Base-by-base conservation (phyloP, 163 green algal genomes). In the Scenedesmus sp. region DNA sequence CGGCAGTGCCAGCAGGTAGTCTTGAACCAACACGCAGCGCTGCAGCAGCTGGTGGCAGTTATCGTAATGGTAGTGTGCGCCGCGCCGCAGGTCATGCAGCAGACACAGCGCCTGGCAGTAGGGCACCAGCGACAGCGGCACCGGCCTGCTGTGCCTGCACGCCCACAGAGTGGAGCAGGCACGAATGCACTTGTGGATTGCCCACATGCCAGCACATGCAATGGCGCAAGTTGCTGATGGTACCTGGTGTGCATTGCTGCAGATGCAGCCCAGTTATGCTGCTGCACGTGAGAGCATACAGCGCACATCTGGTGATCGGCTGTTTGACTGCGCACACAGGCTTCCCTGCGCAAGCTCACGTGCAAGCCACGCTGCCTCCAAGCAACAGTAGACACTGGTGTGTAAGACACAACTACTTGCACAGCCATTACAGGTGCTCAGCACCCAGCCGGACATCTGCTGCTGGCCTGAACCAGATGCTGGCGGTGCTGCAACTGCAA, bases 21-120 rank as follows among this genome's bases (percentile, higher is more conserved):
- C 82, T 68, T 89, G 81, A 15, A 83, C 88, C 33, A 83, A 30
- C 30, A 92, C 81, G 37, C 49, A 89, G 68, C 88, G 81, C 81
- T 79, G 44, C 82, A 92, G 51, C 65, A 92, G 53, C 68, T 79
- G 37, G 61, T 84, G 81, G 70, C 88, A 92, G 70, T 92, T 92
- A 49, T 89, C 65, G 4, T 89, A 73, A 53, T 92, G 81, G 81
- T 92, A 92, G 70, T 89, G 88, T 1, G 68, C 68, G 22, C 88
- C 51, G 10, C 82, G 81, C 68, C 81, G 65, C 30, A 92, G 68
- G 88, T 92, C 88, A 73, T 92, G 81, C 70, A 92, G 68, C 43
- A 83, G 76, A 37, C 88, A 84, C 24, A 92, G 46, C 9, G 68
- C 80, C 37, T 88, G 46, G 49, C 80, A 88, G 44, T 72, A 83